Percentiles rank a stretch among this genome's conserved stretches.
These are phyloP conservation scores for Pythium aphanidermatum DNA, from an alignment of 352 stramenopile genomes.

Conservation along the genomic window DNA sequence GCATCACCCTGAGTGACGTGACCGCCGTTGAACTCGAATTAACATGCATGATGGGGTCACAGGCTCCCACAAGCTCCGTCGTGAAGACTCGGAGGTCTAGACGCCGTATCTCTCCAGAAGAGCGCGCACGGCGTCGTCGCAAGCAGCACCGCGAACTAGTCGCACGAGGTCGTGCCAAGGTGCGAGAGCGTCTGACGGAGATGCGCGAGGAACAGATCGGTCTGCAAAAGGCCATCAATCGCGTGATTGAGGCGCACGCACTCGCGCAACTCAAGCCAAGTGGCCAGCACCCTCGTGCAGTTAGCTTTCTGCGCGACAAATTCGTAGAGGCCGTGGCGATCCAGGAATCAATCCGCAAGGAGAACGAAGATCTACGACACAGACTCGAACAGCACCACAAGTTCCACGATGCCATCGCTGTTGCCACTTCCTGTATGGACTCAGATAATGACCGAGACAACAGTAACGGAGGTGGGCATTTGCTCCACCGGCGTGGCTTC, in stretches of 20 bases:
- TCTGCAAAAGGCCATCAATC: background rate
- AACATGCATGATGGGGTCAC: too few species aligned
- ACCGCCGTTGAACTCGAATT: too few species aligned
- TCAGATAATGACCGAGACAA: background rate
- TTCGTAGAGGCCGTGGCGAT: constrained; percentile 4
- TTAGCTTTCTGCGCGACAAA: background rate
- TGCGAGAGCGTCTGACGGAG: background rate
- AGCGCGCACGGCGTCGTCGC: background rate
- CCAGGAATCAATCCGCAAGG: background rate
- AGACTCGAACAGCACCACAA: constrained; percentile 1
- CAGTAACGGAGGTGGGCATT: background rate
- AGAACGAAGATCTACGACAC: constrained; percentile 1
- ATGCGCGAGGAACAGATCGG: constrained; percentile 1
- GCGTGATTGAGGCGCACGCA: background rate
- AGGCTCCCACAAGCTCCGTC: background rate
- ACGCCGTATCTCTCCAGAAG: background rate
- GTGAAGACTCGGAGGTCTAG: too few species aligned
- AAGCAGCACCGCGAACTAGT: background rate
- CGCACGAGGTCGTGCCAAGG: constrained; percentile 1
- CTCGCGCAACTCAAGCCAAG: background rate
- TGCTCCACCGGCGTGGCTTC: constrained; percentile 14
- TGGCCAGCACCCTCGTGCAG: background rate
- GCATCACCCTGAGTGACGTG: too few species aligned
- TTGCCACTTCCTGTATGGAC: background rate
- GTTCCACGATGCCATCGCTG: background rate